Percentiles rank a stretch among this genome's conserved stretches.
phyloP scores from a whole-genome alignment of 2,329 filamentous ascomycete species.

The Curvularia verruculosa region DNA sequence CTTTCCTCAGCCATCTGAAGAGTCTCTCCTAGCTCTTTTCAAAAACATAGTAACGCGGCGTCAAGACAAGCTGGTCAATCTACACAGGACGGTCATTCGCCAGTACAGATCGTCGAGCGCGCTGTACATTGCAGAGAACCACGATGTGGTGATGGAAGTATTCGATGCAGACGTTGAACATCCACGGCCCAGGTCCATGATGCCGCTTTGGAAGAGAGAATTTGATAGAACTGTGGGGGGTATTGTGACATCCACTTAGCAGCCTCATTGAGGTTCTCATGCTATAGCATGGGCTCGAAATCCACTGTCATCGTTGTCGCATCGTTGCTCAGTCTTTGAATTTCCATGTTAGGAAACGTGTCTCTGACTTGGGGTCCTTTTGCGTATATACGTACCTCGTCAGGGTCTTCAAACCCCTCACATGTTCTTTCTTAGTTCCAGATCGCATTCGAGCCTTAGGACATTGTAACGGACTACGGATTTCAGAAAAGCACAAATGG shows the following conservation, averaged over 20 bases:
- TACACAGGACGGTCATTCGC: constrained; percentile 33
- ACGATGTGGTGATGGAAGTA: constrained; percentile 28
- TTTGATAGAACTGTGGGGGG: constrained; percentile 33
- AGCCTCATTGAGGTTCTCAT: background rate
- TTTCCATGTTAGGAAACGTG: background rate
- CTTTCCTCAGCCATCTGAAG: constrained; percentile 29
- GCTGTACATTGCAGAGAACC: constrained; percentile 19
- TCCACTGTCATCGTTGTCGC: background rate
- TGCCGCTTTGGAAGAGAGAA: constrained; percentile 43
- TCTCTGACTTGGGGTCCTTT: background rate
- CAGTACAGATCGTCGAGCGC: constrained; percentile 34
- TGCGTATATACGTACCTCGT: background rate
- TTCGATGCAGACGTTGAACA: constrained; percentile 25
- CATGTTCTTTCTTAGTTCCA: background rate
- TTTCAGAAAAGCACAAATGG: background rate
- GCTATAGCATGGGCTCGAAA: background rate
- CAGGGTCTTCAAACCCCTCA: background rate
- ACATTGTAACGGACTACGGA: background rate
- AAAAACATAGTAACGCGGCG: constrained; percentile 40
- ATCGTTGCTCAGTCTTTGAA: background rate
- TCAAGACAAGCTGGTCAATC: constrained; percentile 20
- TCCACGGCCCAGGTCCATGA: constrained; percentile 30
- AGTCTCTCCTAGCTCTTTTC: constrained; percentile 31
- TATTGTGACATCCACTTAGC: constrained; percentile 21
- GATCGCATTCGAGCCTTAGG: background rate